A percentile compares a stretch with the other conserved stretches of the same genome.
Evolutionary conservation across 2,329 filamentous ascomycete species (phyloP).

Genomic region (Diaporthe sp.): DNA sequence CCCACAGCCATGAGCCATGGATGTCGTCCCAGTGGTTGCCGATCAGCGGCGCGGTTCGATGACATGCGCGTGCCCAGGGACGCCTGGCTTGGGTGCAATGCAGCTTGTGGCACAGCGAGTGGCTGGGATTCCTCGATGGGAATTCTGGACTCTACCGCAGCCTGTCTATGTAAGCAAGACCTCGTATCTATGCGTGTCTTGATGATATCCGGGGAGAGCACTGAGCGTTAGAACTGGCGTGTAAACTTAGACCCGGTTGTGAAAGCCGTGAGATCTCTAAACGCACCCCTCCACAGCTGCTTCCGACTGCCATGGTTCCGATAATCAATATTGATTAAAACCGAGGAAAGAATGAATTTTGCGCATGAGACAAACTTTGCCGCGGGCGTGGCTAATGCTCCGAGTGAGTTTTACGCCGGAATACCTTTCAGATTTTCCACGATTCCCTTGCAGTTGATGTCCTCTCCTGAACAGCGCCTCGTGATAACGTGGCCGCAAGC

Average conservation of each 20-base stretch:
- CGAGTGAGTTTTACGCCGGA: not conserved
- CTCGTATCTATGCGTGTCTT: not conserved
- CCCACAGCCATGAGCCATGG: conserved; percentile 14
- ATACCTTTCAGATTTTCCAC: not conserved
- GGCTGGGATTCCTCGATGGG: too few species aligned
- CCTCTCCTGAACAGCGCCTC: not conserved
- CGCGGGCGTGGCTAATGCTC: not conserved
- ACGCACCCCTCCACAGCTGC: not conserved
- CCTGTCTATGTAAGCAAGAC: not conserved
- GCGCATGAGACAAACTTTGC: conserved; percentile 2
- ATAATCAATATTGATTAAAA: conserved; percentile 10
- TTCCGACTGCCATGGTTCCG: not conserved
- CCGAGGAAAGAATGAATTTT: not conserved
- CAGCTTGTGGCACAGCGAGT: not conserved
- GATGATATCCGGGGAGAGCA: not conserved
- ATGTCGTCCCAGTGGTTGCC: conserved; percentile 17
- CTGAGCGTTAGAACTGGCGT: not conserved
- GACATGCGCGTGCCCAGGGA: not conserved
- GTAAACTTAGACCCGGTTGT: not conserved
- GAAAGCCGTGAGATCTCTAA: not conserved
- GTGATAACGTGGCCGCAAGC: not conserved
- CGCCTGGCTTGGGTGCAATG: not conserved
- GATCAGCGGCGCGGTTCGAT: conserved; percentile 29
- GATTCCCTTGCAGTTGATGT: not conserved
- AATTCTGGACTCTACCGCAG: not conserved